A percentile compares a stretch with the other conserved stretches of the same genome.
phyloP scores from a whole-genome alignment of 106 monocot species.

The Vanilla planifolia region DNA sequence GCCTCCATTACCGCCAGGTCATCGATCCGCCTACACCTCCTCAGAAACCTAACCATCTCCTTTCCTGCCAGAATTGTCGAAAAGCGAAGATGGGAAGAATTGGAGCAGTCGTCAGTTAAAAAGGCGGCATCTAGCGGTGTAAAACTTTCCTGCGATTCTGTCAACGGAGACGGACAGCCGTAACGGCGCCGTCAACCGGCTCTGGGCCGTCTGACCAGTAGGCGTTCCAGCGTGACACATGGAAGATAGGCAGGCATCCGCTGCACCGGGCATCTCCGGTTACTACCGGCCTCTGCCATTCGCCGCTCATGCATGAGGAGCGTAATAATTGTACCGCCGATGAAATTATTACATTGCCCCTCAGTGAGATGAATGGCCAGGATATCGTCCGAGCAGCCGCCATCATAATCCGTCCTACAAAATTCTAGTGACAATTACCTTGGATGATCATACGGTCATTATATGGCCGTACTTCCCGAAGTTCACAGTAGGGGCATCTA shows the following conservation, averaged over 20 bases:
- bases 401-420: no score
- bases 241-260: background rate
- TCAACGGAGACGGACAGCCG: conserved; percentile 17
- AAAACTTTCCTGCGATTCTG: background rate
- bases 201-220: conserved; percentile 1
- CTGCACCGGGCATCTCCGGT: background rate
- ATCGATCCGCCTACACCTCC: conserved; percentile 7
- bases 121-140: conserved; percentile 1
- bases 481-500: no score
- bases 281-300: background rate
- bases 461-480: no score
- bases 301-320: background rate
- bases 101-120: conserved; percentile 1
- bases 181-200: conserved; percentile 13
- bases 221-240: background rate
- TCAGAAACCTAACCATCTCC: conserved; percentile 10
- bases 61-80: background rate
- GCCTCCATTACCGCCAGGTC: conserved; percentile 9
- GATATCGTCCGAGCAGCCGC: no score
- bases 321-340: background rate
- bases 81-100: background rate
- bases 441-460: no score
- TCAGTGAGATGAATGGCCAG: no score
- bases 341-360: conserved; percentile 1
- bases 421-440: no score